Base-by-base conservation (phyloP, 73 alveolate genomes). In the Tetrahymena elliotti region DNA sequence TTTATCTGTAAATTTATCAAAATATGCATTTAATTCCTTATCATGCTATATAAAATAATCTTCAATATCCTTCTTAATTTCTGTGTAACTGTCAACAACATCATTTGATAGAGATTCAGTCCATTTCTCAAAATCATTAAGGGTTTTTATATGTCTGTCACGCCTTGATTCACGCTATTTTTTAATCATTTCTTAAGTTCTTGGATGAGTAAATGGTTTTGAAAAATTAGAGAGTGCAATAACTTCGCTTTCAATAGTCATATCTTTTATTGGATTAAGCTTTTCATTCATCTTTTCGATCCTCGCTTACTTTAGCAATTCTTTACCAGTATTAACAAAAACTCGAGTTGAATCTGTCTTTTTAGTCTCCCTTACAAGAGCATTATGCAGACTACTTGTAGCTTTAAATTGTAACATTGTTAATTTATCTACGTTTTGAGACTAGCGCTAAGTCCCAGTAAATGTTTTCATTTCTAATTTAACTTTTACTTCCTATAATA, bases 81-180 rank as follows among this genome's bases (percentile, higher is more conserved):
- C 96, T n/a, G 93, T 94, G 83, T 94, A 94, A 5, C 95, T 94
- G 53, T 94, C 96, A 31, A 84, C 96, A 68, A 94, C 53, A 94
- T 94, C 93, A 34, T 94, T 94, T 31, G 92, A 83, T 2, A 94
- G 38, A 16, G 95, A 38, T 40, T 53, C 84, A 12, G 93, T 94
- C 96, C 96, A 94, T 35, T 53, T 84, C 11, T 94, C 95, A 94
- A 94, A 94, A 47, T 94, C 96, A 94, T 94, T 93, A 24, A 88
- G 83, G n/a, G 93, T 84, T 37, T 94, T 94, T 6, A 94, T 33
- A 34, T 94, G 95, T 33, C 94, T 84, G 3, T 94, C 96, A 52
- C 96, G 54, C 39, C 96, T 83, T 0, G 88, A 68, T 31, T 84
- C 96, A 39, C 93, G 93, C 52, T 88, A 34, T 39, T 68, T 94